Conservation (phyloP, 2,329 filamentous ascomycete genomes). For the Colletotrichum sp. region DNA sequence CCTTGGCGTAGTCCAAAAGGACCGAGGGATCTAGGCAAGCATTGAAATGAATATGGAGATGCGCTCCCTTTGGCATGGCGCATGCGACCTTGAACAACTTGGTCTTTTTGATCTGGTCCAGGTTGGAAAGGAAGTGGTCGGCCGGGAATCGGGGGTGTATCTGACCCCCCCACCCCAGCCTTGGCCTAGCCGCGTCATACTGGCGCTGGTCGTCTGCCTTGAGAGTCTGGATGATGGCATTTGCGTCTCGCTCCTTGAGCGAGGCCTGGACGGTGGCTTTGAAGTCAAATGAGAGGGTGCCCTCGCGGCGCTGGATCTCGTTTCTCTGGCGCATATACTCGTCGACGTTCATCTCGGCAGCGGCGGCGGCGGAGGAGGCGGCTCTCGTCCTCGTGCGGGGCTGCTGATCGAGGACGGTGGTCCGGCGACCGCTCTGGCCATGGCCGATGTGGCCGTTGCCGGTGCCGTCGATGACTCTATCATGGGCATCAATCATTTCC, state of each 20-base stretch:
- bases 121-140: constrained; percentile 64
- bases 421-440: not conserved
- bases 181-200: constrained; percentile 35
- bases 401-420: not conserved
- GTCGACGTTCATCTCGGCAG: constrained; percentile 10
- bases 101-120: constrained; percentile 58
- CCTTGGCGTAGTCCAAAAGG: constrained; percentile 59
- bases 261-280: constrained; percentile 34
- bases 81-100: constrained; percentile 60
- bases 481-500: constrained; percentile 18
- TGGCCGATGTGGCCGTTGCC: not conserved
- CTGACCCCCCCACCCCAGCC: constrained; percentile 46
- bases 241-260: constrained; percentile 37
- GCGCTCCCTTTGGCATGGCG: constrained; percentile 71
- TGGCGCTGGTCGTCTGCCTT: constrained; percentile 36
- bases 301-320: constrained; percentile 34
- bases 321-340: constrained; percentile 36
- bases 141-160: constrained; percentile 48
- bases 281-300: constrained; percentile 44
- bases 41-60: constrained; percentile 80
- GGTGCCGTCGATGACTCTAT: constrained; percentile 5
- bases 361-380: not conserved
- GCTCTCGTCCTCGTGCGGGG: not conserved
- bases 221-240: constrained; percentile 43
- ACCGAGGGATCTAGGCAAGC: constrained; percentile 68